Evolutionary conservation across 2,329 filamentous ascomycete genomes (phyloP).

Genomic region (Scleromitrula shiraiana): DNA sequence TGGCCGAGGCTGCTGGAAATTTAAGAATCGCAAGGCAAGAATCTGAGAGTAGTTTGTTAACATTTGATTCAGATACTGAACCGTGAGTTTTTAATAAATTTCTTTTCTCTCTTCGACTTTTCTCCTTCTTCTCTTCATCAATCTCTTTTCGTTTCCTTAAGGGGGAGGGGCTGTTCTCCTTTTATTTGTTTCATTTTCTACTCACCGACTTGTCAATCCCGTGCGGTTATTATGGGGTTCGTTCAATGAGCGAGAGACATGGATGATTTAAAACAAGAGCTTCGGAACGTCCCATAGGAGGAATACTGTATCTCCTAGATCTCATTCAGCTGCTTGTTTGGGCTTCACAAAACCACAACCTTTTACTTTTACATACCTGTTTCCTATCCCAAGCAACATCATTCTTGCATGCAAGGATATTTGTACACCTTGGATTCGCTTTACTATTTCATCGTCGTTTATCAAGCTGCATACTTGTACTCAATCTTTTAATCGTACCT

Average conservation of each 20-base stretch:
- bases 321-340: background rate
- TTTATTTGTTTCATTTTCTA: background rate
- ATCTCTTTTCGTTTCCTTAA: background rate
- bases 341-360: slow-evolving; percentile 1
- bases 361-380: background rate
- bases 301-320: slow-evolving; percentile 7
- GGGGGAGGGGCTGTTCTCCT: slow-evolving; percentile 1
- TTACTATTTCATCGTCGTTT: background rate
- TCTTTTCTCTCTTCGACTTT: slow-evolving; percentile 4
- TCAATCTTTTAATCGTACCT: background rate
- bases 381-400: slow-evolving; percentile 1
- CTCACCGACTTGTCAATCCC: background rate
- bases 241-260: background rate
- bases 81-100: slow-evolving; percentile 25
- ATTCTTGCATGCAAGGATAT: slow-evolving; percentile 6
- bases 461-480: background rate
- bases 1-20: no score
- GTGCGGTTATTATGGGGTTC: background rate
- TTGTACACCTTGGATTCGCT: slow-evolving; percentile 1
- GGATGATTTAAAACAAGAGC: slow-evolving; percentile 8
- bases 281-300: slow-evolving; percentile 13
- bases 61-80: slow-evolving; percentile 28
- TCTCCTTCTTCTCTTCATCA: slow-evolving; percentile 10
- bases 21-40: background rate
- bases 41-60: slow-evolving; percentile 24